Evolutionary conservation across 2,329 filamentous ascomycete species (phyloP), one percentile per base, ranked within the genome.

Genomic region (Fusarium longipes): DNA sequence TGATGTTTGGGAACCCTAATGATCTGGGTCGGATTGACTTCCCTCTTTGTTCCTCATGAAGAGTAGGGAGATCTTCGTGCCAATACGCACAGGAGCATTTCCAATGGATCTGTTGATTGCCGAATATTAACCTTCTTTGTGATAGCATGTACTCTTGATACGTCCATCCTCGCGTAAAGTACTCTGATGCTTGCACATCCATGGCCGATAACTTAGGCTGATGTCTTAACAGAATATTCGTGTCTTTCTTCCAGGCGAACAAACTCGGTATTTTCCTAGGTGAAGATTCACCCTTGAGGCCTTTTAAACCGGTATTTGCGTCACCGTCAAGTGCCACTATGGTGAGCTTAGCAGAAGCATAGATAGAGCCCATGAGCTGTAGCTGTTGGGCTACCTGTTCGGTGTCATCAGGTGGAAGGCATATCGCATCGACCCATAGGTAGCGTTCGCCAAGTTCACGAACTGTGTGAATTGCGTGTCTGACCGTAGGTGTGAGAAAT

Each of bases 251-350:
- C 51, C 32, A 54, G 1, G 15, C 24, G 7, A 54, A 48, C 2
- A 48, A 22, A 3, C 18, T 47, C 8, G 51, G 5, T 12, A 48
- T 8, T 11, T 10, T 38, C 5, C 40, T 25, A 3, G 29, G n/a
- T 5, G 30, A 10, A 5, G 50, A 53, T 22, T 38, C 24, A 8
- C 30, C 43, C 8, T 38, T 12, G 6, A 47, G 18, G 4, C 51
- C 40, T 12, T 25, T 11, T 5, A 54, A 11, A 3, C 51, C 51
- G 1, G 18, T 20, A 15, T 15, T 54, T 15, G 51, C 40, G 30
- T 54, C 51, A 2, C 51, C 51, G 8, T 48, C 51, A 8, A 48
- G 51, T 2, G 51, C 40, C n/a, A 48, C 51, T 4, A 54, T 54
- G 1, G 51, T 48, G 6, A 54, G 40, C 14, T 48, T 54, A 8